Evolutionary conservation across 2,329 filamentous ascomycete species (phyloP).

Genomic region (Ustulina deusta): DNA sequence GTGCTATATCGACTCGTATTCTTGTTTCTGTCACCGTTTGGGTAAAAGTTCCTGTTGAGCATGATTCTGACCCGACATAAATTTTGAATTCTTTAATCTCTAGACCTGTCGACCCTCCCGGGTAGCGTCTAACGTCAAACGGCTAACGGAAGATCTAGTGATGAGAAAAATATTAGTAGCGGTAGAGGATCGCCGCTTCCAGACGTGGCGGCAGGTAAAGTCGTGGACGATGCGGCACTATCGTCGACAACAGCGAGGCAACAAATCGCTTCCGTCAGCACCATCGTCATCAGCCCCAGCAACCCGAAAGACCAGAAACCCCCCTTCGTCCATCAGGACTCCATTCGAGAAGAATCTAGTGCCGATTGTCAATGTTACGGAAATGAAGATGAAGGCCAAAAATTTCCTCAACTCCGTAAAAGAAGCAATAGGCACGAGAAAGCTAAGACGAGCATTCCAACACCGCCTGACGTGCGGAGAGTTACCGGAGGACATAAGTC

Average conservation of each 20-base stretch:
- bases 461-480: constrained; percentile 3
- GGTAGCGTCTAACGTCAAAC: neutral
- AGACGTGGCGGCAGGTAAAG: constrained; percentile 24
- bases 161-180: constrained; percentile 12
- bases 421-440: constrained; percentile 3
- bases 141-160: constrained; percentile 1
- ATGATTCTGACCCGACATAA: too few relatives aligned
- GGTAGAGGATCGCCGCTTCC: constrained; percentile 19
- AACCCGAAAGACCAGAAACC: neutral
- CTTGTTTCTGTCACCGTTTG: neutral
- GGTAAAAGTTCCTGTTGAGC: too few relatives aligned
- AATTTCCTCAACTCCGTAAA: constrained; percentile 7
- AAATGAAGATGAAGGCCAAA: constrained; percentile 8
- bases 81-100: neutral
- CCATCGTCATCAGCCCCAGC: neutral
- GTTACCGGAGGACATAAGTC: constrained; percentile 19
- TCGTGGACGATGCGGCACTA: neutral
- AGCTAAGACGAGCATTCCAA: constrained; percentile 1
- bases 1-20: neutral
- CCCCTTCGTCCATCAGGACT: neutral
- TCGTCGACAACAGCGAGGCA: neutral
- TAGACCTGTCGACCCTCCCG: neutral
- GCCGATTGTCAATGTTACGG: constrained; percentile 5
- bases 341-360: constrained; percentile 1
- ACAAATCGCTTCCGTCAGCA: neutral